These are phyloP conservation scores for Fusarium graminum DNA, from an alignment of 2,329 filamentous ascomycete species.

Conservation along the genomic window DNA sequence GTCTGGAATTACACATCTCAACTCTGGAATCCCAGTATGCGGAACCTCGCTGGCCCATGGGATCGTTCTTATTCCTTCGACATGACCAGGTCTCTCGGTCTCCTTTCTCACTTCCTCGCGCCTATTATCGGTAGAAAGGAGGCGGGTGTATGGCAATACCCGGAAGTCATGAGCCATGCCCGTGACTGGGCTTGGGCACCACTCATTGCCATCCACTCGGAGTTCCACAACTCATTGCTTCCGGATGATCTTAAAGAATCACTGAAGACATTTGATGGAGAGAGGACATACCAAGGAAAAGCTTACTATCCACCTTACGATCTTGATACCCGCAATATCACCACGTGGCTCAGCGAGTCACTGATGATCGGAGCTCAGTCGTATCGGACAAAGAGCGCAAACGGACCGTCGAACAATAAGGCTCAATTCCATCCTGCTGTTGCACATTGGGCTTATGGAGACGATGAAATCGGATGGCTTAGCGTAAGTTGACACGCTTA, in stretches of 20 bases:
- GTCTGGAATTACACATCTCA: constrained; percentile 64
- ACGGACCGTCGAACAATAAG: constrained; percentile 24
- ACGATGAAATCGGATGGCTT: constrained; percentile 20
- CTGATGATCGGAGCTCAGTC: constrained; percentile 70
- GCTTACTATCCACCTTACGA: constrained; percentile 42
- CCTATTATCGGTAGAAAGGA: constrained; percentile 21
- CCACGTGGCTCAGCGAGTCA: constrained; percentile 65
- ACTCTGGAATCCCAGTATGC: constrained; percentile 68
- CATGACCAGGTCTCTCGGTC: constrained; percentile 65
- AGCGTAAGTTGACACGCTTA: constrained; percentile 10
- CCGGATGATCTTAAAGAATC: constrained; percentile 53
- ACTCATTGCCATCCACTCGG: constrained; percentile 65
- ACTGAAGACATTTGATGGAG: constrained; percentile 8
- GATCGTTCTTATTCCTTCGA: constrained; percentile 71
- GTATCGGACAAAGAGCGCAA: constrained; percentile 16
- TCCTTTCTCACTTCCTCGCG: constrained; percentile 41
- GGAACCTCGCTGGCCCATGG: constrained; percentile 72
- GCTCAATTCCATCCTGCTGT: constrained; percentile 22
- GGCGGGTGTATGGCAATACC: constrained; percentile 32
- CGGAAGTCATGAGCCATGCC: constrained; percentile 67
- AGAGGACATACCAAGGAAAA: constrained; percentile 16
- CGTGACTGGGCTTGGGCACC: constrained; percentile 69
- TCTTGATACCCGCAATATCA: constrained; percentile 68
- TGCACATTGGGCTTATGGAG: constrained; percentile 20
- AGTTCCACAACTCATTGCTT: constrained; percentile 62